Percentiles rank a stretch among this genome's conserved stretches.
phyloP scores from a whole-genome alignment of 148 eudicot species.

The Rhododendron ferrugineum region DNA sequence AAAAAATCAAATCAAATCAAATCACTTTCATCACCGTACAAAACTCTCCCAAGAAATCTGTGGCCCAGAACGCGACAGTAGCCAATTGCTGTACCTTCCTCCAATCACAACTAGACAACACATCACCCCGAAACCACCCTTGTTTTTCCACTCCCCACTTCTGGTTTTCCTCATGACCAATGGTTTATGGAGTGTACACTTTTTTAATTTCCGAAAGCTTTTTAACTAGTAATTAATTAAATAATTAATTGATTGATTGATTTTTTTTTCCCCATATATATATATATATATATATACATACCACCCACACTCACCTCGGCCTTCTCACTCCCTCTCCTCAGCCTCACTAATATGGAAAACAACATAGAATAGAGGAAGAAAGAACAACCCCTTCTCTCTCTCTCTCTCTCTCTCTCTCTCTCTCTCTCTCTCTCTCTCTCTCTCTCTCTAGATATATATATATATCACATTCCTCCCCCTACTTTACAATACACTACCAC shows the following conservation, averaged over 20 bases:
- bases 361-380: neutral
- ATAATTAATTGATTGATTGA: neutral
- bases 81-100: neutral
- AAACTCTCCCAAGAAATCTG: neutral
- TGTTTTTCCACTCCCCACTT: neutral
- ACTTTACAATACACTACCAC: neutral
- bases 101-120: slow-evolving; percentile 18
- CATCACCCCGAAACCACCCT: neutral
- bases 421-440: neutral
- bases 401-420: neutral
- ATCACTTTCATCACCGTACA: neutral
- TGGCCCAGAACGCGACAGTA: neutral
- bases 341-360: slow-evolving; percentile 4
- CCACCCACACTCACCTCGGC: neutral
- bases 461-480: neutral
- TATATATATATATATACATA: neutral
- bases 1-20: neutral
- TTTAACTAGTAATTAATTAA: neutral
- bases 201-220: neutral
- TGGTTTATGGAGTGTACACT: neutral
- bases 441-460: neutral
- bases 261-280: neutral
- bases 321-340: neutral
- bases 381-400: no score
- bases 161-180: neutral